Evolutionary conservation across 176 grass and related monocot genomes (phyloP).

Genomic region (Ananas comosus): DNA sequence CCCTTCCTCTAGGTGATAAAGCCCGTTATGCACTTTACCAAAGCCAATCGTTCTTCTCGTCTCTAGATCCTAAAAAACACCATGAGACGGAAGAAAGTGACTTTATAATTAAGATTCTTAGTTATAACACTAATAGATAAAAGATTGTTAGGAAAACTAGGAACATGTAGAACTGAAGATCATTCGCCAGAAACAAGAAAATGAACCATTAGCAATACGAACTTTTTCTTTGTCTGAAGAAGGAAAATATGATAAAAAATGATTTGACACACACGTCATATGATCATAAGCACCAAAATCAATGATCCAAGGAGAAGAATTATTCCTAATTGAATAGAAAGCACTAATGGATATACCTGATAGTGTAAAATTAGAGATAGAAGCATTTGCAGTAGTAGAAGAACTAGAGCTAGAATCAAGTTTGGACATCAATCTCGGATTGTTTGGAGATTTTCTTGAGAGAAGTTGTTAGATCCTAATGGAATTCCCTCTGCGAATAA

Average conservation of each 20-base stretch:
- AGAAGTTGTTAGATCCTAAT: no score
- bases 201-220: not conserved
- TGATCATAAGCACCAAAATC: not conserved
- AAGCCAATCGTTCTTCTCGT: no score
- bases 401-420: no score
- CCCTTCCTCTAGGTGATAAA: no score
- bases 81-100: not conserved
- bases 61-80: no score
- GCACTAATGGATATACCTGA: no score
- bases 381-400: no score
- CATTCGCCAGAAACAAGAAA: not conserved
- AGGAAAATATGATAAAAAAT: not conserved
- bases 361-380: no score
- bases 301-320: conserved; percentile 1
- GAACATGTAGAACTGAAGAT: not conserved
- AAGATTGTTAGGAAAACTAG: conserved; percentile 1
- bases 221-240: not conserved
- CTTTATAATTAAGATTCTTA: conserved; percentile 1
- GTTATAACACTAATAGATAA: not conserved
- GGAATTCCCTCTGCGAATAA: no score
- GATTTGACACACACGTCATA: not conserved
- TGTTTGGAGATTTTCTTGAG: no score
- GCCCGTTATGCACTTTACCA: no score
- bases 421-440: no score
- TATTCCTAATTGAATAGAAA: not conserved